phyloP scores from a whole-genome alignment of 179 eudicot species.

The Vitellaria paradoxa region DNA sequence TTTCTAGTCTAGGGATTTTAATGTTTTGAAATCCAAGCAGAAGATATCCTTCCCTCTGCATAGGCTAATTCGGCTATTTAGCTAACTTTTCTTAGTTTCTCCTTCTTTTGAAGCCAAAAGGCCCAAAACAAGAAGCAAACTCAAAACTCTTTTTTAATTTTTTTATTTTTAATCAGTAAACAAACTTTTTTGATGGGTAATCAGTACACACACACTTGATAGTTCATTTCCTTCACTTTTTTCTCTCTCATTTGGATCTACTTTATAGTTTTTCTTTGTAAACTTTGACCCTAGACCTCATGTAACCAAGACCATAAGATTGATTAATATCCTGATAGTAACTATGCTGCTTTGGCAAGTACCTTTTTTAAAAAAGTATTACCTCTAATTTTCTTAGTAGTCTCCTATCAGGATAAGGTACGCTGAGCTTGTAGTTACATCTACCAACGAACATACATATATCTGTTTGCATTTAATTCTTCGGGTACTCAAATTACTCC shows the following conservation, averaged over 20 bases:
- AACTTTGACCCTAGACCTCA: background rate
- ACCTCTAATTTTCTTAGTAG: constrained; percentile 5
- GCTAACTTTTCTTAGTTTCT: background rate
- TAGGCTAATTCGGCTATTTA: background rate
- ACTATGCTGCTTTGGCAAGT: background rate
- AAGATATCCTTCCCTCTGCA: background rate
- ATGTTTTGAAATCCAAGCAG: background rate
- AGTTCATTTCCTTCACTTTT: background rate
- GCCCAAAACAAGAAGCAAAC: background rate
- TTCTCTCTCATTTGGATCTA: background rate
- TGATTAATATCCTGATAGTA: background rate
- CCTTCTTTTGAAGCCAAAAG: background rate
- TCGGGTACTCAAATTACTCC: background rate
- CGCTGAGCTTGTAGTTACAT: background rate
- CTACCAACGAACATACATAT: background rate
- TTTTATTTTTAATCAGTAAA: no score
- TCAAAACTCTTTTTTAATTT: background rate
- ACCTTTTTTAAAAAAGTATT: background rate
- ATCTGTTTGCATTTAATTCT: background rate
- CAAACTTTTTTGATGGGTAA: no score
- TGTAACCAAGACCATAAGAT: constrained; percentile 8
- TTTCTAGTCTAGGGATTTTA: background rate
- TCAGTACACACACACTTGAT: no score
- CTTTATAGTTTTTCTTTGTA: background rate
- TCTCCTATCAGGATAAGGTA: background rate